A percentile compares a stretch with the other conserved stretches of the same genome.
phyloP scores from a whole-genome alignment of 176 grass and related monocot species.

The Musa schizocarpa region DNA sequence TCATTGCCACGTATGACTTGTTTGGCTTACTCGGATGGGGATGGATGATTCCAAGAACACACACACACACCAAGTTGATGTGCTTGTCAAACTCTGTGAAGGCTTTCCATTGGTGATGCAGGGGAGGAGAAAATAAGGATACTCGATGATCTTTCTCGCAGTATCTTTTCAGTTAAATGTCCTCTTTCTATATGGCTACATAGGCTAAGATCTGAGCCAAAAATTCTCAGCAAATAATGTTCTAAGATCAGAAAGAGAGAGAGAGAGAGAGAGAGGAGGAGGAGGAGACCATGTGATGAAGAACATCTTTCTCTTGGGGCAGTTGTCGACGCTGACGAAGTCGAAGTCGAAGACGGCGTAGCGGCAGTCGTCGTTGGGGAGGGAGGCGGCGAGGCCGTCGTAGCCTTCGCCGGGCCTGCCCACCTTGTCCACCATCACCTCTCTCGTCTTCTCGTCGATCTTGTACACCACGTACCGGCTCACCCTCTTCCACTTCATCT shows the following conservation, averaged over 20 bases:
- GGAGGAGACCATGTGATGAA: constrained; percentile 54
- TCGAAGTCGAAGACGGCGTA: constrained; percentile 70
- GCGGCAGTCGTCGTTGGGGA: constrained; percentile 54
- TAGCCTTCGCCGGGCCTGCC: constrained; percentile 49
- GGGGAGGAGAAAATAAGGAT: too few species aligned
- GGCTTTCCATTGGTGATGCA: neutral
- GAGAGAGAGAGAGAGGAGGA: neutral
- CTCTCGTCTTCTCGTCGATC: constrained; percentile 54
- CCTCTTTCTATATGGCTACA: neutral
- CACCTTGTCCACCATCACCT: constrained; percentile 60
- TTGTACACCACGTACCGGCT: constrained; percentile 67
- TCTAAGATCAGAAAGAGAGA: neutral
- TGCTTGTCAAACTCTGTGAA: neutral
- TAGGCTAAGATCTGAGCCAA: too few species aligned
- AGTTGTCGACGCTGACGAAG: constrained; percentile 68
- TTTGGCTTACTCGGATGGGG: neutral
- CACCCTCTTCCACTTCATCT: constrained; percentile 57
- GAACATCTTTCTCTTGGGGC: constrained; percentile 68
- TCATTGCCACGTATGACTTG: constrained; percentile 1
- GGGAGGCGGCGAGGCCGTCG: constrained; percentile 51
- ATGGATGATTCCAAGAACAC: neutral
- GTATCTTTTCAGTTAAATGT: neutral
- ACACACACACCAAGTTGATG: neutral
- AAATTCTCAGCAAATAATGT: too few species aligned
- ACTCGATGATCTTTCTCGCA: too few species aligned